These are phyloP conservation scores for Schizophyllum commune DNA, from an alignment of 1,284 basidiomycete genomes.

Conservation along the genomic window DNA sequence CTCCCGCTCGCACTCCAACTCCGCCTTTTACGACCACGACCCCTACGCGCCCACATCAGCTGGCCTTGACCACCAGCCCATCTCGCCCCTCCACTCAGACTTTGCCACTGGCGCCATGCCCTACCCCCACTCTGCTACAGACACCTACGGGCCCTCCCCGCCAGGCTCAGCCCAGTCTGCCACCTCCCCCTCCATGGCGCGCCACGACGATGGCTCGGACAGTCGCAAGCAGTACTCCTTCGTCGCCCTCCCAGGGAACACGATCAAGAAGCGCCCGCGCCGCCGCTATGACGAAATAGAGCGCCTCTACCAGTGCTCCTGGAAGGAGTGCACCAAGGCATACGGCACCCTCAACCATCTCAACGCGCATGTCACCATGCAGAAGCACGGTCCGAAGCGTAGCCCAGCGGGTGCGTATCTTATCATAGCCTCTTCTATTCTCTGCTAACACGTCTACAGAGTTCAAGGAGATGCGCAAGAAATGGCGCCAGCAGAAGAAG, in stretches of 20 bases:
- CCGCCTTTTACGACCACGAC: conserved; percentile 17
- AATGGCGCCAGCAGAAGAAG: conserved; percentile 92
- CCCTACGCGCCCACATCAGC: conserved; percentile 36
- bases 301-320: conserved; percentile 80
- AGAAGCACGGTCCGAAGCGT: conserved; percentile 81
- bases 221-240: conserved; percentile 73
- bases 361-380: conserved; percentile 90
- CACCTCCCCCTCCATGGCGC: conserved; percentile 24
- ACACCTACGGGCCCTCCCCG: conserved; percentile 47
- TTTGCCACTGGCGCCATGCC: conserved; percentile 30
- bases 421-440: conserved; percentile 6
- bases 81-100: conserved; percentile 26
- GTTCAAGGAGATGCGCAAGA: conserved; percentile 95
- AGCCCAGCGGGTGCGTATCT: conserved; percentile 66
- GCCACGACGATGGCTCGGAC: conserved; percentile 6
- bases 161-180: conserved; percentile 50
- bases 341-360: conserved; percentile 89
- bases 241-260: conserved; percentile 69
- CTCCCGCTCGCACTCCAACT: conserved; percentile 14
- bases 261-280: conserved; percentile 76
- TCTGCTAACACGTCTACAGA: conserved; percentile 40
- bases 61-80: conserved; percentile 22
- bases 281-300: conserved; percentile 88
- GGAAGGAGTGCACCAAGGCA: conserved; percentile 77
- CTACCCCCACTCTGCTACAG: conserved; percentile 29